Conservation (phyloP, 1,139 yeast species). For the Suhomyces bolitotheri region DNA sequence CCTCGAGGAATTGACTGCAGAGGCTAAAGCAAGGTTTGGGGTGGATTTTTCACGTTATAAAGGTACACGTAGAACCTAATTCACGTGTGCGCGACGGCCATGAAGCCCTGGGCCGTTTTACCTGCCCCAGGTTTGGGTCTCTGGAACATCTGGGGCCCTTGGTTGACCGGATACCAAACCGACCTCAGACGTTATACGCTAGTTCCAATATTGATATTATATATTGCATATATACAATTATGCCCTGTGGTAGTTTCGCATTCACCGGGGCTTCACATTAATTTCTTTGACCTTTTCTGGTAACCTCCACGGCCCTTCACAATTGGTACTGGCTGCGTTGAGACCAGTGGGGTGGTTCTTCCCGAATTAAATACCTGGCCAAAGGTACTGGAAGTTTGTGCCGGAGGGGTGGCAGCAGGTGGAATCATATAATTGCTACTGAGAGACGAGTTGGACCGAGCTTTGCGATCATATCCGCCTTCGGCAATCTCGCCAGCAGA, state of each 20-base stretch:
- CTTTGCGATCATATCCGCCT: conserved; percentile 4
- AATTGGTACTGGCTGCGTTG: conserved; percentile 27
- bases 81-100: conserved; percentile 2
- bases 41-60: background rate
- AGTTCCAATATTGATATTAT: too few species aligned
- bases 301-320: conserved; percentile 53
- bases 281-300: conserved; percentile 46
- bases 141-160: too few species aligned
- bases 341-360: conserved; percentile 5
- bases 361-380: conserved; percentile 1
- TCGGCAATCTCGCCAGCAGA: conserved; percentile 8
- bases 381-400: conserved; percentile 1
- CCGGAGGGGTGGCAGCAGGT: conserved; percentile 4
- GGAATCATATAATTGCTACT: conserved; percentile 12
- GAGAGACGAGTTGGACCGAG: conserved; percentile 16
- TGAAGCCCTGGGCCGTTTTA: background rate
- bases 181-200: too few species aligned
- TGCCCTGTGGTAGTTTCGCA: background rate
- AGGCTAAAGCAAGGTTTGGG: background rate
- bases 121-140: too few species aligned
- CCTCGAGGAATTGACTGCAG: background rate
- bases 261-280: conserved; percentile 17
- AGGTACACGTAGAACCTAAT: conserved; percentile 3
- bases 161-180: too few species aligned
- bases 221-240: background rate